A percentile compares a stretch with the other conserved stretches of the same genome.
phyloP scores from a whole-genome alignment of 768 basidiomycete genomes.

The Tulasnella sp. region DNA sequence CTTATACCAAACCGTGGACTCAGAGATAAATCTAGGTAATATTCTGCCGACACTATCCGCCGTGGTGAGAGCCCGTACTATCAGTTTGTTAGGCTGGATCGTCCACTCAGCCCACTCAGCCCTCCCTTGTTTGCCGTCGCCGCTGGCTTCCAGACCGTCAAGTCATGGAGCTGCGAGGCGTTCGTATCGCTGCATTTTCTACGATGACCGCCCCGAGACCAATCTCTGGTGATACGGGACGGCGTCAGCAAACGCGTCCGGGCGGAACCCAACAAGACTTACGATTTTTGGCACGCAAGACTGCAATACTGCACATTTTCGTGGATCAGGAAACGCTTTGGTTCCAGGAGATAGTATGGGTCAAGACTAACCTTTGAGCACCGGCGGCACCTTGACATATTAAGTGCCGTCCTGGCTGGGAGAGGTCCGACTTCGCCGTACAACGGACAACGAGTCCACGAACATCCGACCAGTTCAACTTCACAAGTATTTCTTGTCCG shows the following conservation, averaged over 20 bases:
- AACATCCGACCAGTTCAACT: neutral
- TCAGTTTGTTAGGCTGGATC: too few relatives aligned
- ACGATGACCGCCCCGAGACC: neutral
- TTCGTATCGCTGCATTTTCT: neutral
- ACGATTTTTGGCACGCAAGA: neutral
- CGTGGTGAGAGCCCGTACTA: too few relatives aligned
- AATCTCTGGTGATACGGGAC: neutral
- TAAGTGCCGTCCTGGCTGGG: neutral
- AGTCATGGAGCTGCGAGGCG: neutral
- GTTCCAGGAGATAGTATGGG: neutral
- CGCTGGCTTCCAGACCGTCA: neutral
- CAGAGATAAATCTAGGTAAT: too few relatives aligned
- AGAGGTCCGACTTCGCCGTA: neutral
- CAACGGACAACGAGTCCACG: neutral
- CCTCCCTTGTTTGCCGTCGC: too few relatives aligned
- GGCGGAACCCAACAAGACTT: neutral
- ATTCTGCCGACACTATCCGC: too few relatives aligned
- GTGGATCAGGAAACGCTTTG: neutral
- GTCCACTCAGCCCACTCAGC: too few relatives aligned
- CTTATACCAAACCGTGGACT: too few relatives aligned
- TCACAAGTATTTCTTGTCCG: neutral
- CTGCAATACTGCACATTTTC: neutral
- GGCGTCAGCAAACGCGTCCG: neutral
- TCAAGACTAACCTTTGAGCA: neutral
- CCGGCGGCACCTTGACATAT: neutral